phyloP scores from a whole-genome alignment of 306 rosid species.

The Argentina anserina region DNA sequence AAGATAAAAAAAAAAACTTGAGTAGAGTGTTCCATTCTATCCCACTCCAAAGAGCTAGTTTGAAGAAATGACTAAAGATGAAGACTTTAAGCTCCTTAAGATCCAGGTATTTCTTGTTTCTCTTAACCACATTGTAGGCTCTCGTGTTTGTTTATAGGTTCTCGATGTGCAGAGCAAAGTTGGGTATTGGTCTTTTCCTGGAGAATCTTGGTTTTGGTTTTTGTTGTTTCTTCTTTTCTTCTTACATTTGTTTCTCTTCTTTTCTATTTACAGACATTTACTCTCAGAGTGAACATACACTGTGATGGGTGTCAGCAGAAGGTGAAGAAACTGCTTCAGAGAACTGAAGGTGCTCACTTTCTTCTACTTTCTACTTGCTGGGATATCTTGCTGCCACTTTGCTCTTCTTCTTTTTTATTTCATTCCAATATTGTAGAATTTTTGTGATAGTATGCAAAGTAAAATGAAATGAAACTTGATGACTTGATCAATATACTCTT shows the following conservation, averaged over 20 bases:
- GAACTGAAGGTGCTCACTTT: constrained; percentile 76
- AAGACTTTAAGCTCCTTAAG: constrained; percentile 92
- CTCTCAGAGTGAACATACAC: constrained; percentile 88
- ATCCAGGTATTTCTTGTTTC: constrained; percentile 63
- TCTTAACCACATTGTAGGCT: constrained; percentile 30
- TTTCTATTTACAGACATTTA: constrained; percentile 61
- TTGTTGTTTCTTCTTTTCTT: constrained; percentile 32
- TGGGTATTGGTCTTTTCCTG: constrained; percentile 36
- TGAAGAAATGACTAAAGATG: constrained; percentile 89
- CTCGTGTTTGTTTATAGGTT: background rate
- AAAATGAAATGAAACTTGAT: background rate
- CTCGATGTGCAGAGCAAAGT: constrained; percentile 22
- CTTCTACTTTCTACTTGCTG: constrained; percentile 15
- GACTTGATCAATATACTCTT: background rate
- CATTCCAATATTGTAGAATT: background rate
- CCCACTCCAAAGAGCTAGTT: constrained; percentile 42
- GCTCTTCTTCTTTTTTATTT: background rate
- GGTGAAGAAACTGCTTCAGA: constrained; percentile 94
- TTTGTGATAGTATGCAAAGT: background rate
- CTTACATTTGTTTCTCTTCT: background rate
- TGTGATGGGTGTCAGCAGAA: constrained; percentile 99
- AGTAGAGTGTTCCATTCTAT: constrained; percentile 11
- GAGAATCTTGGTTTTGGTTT: constrained; percentile 33
- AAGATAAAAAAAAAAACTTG: background rate
- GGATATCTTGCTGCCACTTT: background rate